Percentiles rank a stretch among this genome's conserved stretches.
Conservation (phyloP, 2,329 filamentous ascomycete genomes). For the Penicillium sp. region DNA sequence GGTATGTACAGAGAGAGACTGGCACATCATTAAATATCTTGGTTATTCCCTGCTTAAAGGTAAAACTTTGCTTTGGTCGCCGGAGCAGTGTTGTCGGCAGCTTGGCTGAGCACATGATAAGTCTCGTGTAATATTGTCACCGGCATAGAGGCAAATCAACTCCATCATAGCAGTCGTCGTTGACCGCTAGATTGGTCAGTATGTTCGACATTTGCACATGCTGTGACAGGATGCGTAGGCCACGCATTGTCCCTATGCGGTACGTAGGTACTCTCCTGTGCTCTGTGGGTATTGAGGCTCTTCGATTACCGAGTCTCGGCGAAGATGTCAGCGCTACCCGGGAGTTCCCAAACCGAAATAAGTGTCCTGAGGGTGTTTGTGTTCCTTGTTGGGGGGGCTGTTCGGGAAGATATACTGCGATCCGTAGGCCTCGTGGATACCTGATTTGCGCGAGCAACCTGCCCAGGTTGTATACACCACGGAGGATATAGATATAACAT, state of each 20-base stretch:
- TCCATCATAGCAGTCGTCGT: neutral
- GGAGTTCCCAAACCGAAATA: neutral
- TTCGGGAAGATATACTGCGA: neutral
- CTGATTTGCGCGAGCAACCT: neutral
- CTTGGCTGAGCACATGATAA: neutral
- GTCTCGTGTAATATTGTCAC: conserved; percentile 5
- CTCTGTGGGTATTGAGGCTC: neutral
- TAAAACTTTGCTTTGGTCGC: neutral
- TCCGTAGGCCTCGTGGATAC: neutral
- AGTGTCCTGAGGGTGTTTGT: neutral
- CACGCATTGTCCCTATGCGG: neutral
- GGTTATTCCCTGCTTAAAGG: neutral
- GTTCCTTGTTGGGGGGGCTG: neutral
- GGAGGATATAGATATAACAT: neutral
- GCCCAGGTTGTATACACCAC: neutral
- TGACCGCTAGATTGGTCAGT: neutral
- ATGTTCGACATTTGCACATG: neutral
- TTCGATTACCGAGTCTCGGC: neutral
- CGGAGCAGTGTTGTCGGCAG: neutral
- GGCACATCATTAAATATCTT: neutral
- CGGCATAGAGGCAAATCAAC: neutral
- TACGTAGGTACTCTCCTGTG: neutral
- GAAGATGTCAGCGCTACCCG: neutral
- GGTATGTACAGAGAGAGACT: neutral
- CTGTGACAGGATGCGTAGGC: neutral